Evolutionary conservation across 2,329 filamentous ascomycete species (phyloP).

Genomic region (Fonsecaea pedrosoi): DNA sequence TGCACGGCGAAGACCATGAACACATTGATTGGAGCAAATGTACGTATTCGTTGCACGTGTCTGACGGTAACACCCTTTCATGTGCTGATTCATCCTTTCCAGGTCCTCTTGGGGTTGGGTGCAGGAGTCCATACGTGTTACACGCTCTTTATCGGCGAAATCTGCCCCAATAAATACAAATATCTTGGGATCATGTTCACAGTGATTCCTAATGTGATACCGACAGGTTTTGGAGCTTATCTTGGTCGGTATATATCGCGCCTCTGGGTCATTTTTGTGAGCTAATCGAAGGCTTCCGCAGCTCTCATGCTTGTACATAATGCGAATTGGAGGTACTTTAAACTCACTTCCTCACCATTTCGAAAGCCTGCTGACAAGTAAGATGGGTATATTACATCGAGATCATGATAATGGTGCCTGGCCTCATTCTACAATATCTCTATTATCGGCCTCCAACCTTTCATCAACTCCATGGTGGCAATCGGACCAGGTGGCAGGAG

Average conservation of each 20-base stretch:
- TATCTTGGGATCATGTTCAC: not conserved
- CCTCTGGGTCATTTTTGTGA: too few relatives aligned
- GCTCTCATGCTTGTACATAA: not conserved
- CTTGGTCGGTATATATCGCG: too few relatives aligned
- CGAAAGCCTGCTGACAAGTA: too few relatives aligned
- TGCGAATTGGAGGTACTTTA: not conserved
- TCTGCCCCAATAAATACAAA: conserved; percentile 7
- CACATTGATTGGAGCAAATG: conserved; percentile 43
- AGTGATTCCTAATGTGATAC: not conserved
- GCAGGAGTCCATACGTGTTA: conserved; percentile 27
- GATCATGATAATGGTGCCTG: not conserved
- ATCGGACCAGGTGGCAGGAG: not conserved
- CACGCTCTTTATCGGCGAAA: conserved; percentile 23
- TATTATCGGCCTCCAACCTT: conserved; percentile 7
- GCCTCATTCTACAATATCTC: not conserved
- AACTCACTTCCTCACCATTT: too few relatives aligned
- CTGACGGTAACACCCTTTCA: too few relatives aligned
- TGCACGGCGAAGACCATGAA: conserved; percentile 44
- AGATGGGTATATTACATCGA: too few relatives aligned
- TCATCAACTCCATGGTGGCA: not conserved
- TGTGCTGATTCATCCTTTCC: too few relatives aligned
- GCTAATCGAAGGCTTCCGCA: too few relatives aligned
- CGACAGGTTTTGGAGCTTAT: conserved; percentile 3
- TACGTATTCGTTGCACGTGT: not conserved
- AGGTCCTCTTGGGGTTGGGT: conserved; percentile 15